Base-by-base conservation (phyloP, 495 filamentous ascomycete species). In the Antarctomyces pellizariae region DNA sequence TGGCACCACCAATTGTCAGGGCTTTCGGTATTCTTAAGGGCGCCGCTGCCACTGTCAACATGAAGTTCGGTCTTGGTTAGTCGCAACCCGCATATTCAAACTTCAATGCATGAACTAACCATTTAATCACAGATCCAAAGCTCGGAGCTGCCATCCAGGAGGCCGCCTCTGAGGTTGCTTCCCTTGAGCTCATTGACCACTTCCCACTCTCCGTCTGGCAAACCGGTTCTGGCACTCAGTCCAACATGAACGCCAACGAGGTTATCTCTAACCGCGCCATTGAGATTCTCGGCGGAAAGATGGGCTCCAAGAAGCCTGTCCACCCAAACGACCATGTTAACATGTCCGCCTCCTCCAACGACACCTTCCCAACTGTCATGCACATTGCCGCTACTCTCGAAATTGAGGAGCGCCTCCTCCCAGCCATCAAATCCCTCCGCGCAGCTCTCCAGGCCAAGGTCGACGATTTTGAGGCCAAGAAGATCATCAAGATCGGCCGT, bases 221-320 rank as follows among this genome's bases (percentile, higher is more conserved):
- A 54, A 97, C 86, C 19, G 86, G 86, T 31, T 95, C 89, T 10
- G 86, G 86, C 42, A 97, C 86, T 14, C 86, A 97, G 57, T 91
- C 82, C 46, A 97, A 97, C 67, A 97, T 97, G 86, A 97, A 97
- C 61, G 83, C 86, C 47, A 97, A 97, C 54, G 86, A 97, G 56
- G 86, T 97, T 49, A 97, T 97, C 54, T 92, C 84, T 33, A 97
- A 97, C 64, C 79, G 86, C 33, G 86, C 86, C 22, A 97, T 97
- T 50, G 89, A 97, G 58, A 86, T 97, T 32, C 61, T 97, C 9
- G 86, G 86, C 32, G 86, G 86, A 36, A 66, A 59, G 36, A 92
- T 82, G 73, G 86, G 86, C 30, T 66, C 59, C 53, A 97, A 97
- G 68, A 90, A 86, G 60, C 86, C 86, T 16, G 86, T 97, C 20